phyloP scores from a whole-genome alignment of 805 yeast genomes.

The Kodamaea restingae region DNA sequence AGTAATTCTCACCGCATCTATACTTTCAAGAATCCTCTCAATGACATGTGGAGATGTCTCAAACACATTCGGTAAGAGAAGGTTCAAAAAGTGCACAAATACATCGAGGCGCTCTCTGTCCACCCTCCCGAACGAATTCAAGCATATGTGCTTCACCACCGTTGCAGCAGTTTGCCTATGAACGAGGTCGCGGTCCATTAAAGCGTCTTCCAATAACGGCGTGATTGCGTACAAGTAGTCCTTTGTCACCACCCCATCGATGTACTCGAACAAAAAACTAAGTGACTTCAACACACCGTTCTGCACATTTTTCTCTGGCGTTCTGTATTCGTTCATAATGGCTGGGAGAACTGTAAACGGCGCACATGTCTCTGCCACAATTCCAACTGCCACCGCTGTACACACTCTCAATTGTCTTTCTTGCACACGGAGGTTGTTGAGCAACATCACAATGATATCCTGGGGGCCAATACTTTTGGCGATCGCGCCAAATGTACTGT shows the following conservation, averaged over 20 bases:
- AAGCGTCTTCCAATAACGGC: slow-evolving; percentile 82
- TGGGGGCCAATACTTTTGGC: slow-evolving; percentile 95
- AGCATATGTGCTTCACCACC: slow-evolving; percentile 75
- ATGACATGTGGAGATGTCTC: slow-evolving; percentile 97
- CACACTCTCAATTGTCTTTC: slow-evolving; percentile 96
- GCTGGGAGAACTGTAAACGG: slow-evolving; percentile 95
- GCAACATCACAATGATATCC: slow-evolving; percentile 78
- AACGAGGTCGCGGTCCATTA: slow-evolving; percentile 85
- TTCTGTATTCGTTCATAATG: slow-evolving; percentile 88
- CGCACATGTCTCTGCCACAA: slow-evolving; percentile 88
- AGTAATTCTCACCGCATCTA: slow-evolving; percentile 66
- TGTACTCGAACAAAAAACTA: slow-evolving; percentile 88
- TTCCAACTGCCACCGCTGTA: slow-evolving; percentile 96
- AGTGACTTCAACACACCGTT: slow-evolving; percentile 91
- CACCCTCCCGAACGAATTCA: slow-evolving; percentile 72
- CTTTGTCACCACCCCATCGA: slow-evolving; percentile 66
- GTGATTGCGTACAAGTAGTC: slow-evolving; percentile 79
- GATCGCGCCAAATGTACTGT: slow-evolving; percentile 84
- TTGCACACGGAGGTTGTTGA: slow-evolving; percentile 84
- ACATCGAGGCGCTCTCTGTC: slow-evolving; percentile 60
- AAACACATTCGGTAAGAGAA: slow-evolving; percentile 81
- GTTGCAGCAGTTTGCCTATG: slow-evolving; percentile 95
- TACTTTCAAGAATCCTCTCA: slow-evolving; percentile 70
- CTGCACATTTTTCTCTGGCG: slow-evolving; percentile 89
- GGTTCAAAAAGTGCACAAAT: slow-evolving; percentile 75